These are phyloP conservation scores for Hapsidospora chrysogenum DNA, from an alignment of 495 filamentous ascomycete species.

Conservation along the genomic window DNA sequence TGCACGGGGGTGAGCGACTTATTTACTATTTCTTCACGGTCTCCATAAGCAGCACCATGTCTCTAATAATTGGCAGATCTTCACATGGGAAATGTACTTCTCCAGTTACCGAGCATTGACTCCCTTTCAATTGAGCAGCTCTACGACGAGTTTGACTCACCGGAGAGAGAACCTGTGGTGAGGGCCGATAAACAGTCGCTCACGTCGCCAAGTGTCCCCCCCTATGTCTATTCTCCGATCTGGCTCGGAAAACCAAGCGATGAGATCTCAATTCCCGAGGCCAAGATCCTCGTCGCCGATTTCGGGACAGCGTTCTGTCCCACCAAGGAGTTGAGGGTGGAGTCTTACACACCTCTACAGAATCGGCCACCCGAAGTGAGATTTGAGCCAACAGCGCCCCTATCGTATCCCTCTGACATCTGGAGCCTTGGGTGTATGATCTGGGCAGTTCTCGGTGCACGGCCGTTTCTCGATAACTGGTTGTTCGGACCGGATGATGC, in stretches of 20 bases:
- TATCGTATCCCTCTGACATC: not conserved
- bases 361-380: not conserved
- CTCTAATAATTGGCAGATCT: constrained; percentile 12
- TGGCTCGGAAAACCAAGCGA: constrained; percentile 10
- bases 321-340: constrained; percentile 10
- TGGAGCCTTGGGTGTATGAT: not conserved
- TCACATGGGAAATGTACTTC: constrained; percentile 19
- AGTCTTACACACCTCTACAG: constrained; percentile 13
- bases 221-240: constrained; percentile 5
- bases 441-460: not conserved
- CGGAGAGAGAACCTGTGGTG: constrained; percentile 8
- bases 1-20: constrained; percentile 14
- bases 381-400: not conserved
- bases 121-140: constrained; percentile 14
- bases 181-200: constrained; percentile 9
- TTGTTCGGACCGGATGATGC: not conserved
- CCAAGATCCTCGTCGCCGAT: constrained; percentile 19
- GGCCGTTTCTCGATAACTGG: not conserved
- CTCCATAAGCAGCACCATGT: no score
- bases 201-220: constrained; percentile 7
- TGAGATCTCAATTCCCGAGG: constrained; percentile 7
- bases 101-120: constrained; percentile 19
- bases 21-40: no score
- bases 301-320: constrained; percentile 21
- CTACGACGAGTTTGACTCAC: constrained; percentile 15